These are phyloP conservation scores for Lasiosphaeriaceae sp. DNA, from an alignment of 495 filamentous ascomycete genomes.

Conservation along the genomic window DNA sequence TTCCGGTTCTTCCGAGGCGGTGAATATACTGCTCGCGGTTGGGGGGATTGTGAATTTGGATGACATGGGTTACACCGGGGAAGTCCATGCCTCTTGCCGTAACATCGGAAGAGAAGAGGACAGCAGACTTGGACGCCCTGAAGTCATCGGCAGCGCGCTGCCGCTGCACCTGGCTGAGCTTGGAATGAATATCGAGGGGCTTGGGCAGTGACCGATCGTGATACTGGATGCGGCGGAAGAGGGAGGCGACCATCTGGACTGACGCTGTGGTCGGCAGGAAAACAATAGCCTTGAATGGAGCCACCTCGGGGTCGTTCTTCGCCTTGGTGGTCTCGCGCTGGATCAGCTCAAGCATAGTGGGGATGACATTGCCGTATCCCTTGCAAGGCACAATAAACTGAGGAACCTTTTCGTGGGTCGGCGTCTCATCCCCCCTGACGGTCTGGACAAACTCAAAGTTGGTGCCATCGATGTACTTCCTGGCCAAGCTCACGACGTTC, in stretches of 20 bases:
- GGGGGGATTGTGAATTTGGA: conserved; percentile 73
- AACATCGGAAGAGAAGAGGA: conserved; percentile 90
- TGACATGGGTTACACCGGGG: conserved; percentile 84
- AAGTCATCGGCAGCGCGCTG: conserved; percentile 69
- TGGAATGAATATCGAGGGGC: conserved; percentile 73
- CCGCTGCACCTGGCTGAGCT: conserved; percentile 64
- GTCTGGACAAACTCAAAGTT: conserved; percentile 82
- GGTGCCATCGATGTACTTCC: conserved; percentile 42
- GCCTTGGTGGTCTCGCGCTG: conserved; percentile 48
- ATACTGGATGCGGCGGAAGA: conserved; percentile 53
- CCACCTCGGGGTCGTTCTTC: conserved; percentile 27
- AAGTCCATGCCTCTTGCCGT: conserved; percentile 97
- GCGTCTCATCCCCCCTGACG: conserved; percentile 70
- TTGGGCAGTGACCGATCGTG: conserved; percentile 25
- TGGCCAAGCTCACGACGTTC: conserved; percentile 77
- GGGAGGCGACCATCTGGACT: conserved; percentile 56
- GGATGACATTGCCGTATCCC: conserved; percentile 73
- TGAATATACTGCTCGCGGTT: conserved; percentile 83
- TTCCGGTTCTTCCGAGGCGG: conserved; percentile 70
- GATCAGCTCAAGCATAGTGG: conserved; percentile 71
- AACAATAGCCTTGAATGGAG: conserved; percentile 89
- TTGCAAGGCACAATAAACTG: conserved; percentile 64
- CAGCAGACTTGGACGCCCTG: conserved; percentile 55
- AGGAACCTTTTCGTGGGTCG: conserved; percentile 78
- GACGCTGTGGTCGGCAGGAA: conserved; percentile 79